These are phyloP conservation scores for Globisporangium orthogonon DNA, from an alignment of 352 stramenopile species.

Conservation along the genomic window DNA sequence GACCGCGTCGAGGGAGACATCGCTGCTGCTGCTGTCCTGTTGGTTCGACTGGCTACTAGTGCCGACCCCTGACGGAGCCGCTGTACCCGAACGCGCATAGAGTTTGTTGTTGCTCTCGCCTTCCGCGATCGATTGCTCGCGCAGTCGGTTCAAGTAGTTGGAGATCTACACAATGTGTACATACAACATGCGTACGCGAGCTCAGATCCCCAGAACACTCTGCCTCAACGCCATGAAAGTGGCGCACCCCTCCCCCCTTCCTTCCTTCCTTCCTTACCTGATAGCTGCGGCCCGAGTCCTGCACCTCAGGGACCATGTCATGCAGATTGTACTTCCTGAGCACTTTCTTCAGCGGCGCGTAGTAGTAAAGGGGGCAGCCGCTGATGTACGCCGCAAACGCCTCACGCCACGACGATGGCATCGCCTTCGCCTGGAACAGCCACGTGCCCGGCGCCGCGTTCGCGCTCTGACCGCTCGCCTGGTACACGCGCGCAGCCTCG, in stretches of 20 bases:
- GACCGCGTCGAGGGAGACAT: constrained; percentile 46
- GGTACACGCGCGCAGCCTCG: constrained; percentile 74
- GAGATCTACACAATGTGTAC: constrained; percentile 31
- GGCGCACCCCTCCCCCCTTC: no score
- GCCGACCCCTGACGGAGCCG: background rate
- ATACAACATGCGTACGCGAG: background rate
- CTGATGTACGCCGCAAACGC: constrained; percentile 76
- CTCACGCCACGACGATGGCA: constrained; percentile 83
- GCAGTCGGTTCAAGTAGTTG: constrained; percentile 63
- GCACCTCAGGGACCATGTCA: constrained; percentile 79
- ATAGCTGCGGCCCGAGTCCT: constrained; percentile 78
- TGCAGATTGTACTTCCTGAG: constrained; percentile 86
- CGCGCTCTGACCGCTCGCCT: constrained; percentile 75
- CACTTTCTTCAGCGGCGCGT: constrained; percentile 72
- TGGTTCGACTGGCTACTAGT: constrained; percentile 24
- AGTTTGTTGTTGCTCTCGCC: constrained; percentile 79
- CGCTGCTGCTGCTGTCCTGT: constrained; percentile 13
- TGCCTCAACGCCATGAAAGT: no score
- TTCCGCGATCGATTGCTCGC: constrained; percentile 66
- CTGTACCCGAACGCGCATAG: constrained; percentile 28
- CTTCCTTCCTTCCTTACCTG: constrained; percentile 25
- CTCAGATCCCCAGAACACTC: background rate
- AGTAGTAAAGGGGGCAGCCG: constrained; percentile 77
- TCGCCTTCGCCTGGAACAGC: constrained; percentile 83
- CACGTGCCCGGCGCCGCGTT: constrained; percentile 56